phyloP scores from a whole-genome alignment of 73 alveolate genomes.

The Paramecium biaurelia region DNA sequence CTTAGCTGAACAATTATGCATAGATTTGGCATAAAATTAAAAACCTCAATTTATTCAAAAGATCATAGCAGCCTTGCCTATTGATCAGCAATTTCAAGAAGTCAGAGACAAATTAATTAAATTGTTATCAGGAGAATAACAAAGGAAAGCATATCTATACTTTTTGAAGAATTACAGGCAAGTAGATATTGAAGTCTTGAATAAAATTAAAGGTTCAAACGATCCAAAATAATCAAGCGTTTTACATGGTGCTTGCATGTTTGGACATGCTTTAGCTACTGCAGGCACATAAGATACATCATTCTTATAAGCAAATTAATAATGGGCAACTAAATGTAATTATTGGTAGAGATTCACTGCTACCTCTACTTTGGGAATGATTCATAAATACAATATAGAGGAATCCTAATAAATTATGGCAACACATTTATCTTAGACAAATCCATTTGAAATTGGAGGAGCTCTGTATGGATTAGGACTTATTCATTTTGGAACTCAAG shows the following conservation, averaged over 20 bases:
- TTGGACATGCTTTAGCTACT: constrained; percentile 76
- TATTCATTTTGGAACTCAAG: constrained; percentile 49
- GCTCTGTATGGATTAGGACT: constrained; percentile 58
- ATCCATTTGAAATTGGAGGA: constrained; percentile 60
- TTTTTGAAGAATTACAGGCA: constrained; percentile 83
- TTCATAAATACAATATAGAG: constrained; percentile 83
- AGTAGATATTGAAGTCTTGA: constrained; percentile 72
- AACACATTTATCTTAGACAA: constrained; percentile 71
- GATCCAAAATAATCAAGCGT: constrained; percentile 70
- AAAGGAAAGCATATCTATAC: constrained; percentile 75
- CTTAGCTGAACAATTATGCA: neutral
- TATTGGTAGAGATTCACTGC: constrained; percentile 65
- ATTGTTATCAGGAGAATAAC: constrained; percentile 70
- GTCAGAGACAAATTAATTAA: constrained; percentile 59
- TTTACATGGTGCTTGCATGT: constrained; percentile 74
- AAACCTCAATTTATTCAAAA: constrained; percentile 78
- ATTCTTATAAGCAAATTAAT: constrained; percentile 78
- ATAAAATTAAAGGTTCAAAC: constrained; percentile 65
- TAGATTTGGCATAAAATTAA: constrained; percentile 87
- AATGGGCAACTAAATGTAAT: constrained; percentile 87
- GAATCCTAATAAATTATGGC: constrained; percentile 77
- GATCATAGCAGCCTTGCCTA: constrained; percentile 63
- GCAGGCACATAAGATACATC: constrained; percentile 74
- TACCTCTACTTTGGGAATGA: constrained; percentile 82
- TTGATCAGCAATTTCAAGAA: constrained; percentile 30